Base-by-base conservation (phyloP, 2,329 filamentous ascomycete genomes). In the Xylaria digitata region DNA sequence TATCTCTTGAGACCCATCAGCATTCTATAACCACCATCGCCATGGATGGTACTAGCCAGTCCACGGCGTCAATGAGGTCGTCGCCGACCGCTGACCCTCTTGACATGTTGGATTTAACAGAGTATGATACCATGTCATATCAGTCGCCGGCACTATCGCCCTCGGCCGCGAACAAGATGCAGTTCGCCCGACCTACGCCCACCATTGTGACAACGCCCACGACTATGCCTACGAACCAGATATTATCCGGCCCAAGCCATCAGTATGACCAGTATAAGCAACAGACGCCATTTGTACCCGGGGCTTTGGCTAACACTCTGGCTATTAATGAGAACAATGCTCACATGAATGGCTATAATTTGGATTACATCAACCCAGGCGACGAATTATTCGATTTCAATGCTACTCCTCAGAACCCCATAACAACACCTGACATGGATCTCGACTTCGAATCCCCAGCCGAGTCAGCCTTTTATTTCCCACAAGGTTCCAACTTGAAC, bases 261-360 rank as follows among this genome's bases (percentile, higher is more conserved):
- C 93, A 97, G 81, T 98, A 98, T 84, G 92, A 94, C 75, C 89
- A 93, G 77, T 96, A 97, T 83, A 92, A 93, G 82, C 96, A 99
- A 79, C 94, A 97, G 83, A 97, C 96, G 3, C 94, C 94, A 70
- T 89, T 97, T 34, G 93, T 96, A 0, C 90, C 93, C 1, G 94
- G 94, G 69, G 94, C 93, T 59, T 84, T 96, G 70, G 89, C 91
- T 48, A 92, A 88, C 79, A 92, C 94, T 13, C 87, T 96, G 76
- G 91, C 92, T 42, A 87, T 96, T 74, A 94, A 92, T 78, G 86
- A 91, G 76, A 81, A 80, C 70, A 85, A 79, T 72, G 77, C 80
- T 50, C 84, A 85, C 75, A 83, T 89, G 73, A 81, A 83, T 50
- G 85, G 84, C 58, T 89, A 85, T 74, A 81, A 80, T 66, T 77